Evolutionary conservation across 352 stramenopile genomes (phyloP), one percentile per base, ranked within the genome.

Genomic region (Phytophthora fragariae): DNA sequence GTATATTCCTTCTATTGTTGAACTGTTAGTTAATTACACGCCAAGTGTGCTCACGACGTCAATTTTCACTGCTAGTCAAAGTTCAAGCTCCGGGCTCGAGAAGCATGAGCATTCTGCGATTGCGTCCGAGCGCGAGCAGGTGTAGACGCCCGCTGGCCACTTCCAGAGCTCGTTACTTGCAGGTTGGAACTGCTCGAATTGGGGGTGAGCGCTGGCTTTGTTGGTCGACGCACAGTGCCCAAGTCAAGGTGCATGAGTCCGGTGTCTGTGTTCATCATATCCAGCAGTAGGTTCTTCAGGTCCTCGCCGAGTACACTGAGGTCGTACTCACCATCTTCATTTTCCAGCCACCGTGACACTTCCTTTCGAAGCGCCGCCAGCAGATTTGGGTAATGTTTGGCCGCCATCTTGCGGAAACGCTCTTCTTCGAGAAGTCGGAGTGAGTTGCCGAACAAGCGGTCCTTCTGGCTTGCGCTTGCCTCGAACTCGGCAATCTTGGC

Each of bases 241-340:
- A 97, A 76, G 55, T 95, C 87, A 14, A 95, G 66, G 55, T 97
- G 90, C 86, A 97, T 95, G 9, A 97, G 77, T 8, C 79, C 85
- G 1, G 88, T 97, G 70, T 96, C 75, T 2, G 81, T 90, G 59
- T 93, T 92, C 79, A 96, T 85, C 87, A 93, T 95, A 50, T 95
- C 84, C 37, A 89, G 35, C 4, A 97, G 37, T 10, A 94, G 64
- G 1, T 80, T 84, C 65, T 95, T 93, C 55, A 97, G 77, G 24
- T 92, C 80, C 17, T 90, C 74, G 27, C 90, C 88, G 5, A 97
- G 76, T 21, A 97, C 75, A 19, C 79, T 81, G 53, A 94, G 65
- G 35, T 97, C 80, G 37, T 86, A 97, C 41, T 93, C 86, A 33
- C 83, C 82, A 47, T 85, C 73, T 75, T 93, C 86, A 57, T 95